Conservation (phyloP, 2,329 filamentous ascomycete genomes). For the Neonectria coccinea region DNA sequence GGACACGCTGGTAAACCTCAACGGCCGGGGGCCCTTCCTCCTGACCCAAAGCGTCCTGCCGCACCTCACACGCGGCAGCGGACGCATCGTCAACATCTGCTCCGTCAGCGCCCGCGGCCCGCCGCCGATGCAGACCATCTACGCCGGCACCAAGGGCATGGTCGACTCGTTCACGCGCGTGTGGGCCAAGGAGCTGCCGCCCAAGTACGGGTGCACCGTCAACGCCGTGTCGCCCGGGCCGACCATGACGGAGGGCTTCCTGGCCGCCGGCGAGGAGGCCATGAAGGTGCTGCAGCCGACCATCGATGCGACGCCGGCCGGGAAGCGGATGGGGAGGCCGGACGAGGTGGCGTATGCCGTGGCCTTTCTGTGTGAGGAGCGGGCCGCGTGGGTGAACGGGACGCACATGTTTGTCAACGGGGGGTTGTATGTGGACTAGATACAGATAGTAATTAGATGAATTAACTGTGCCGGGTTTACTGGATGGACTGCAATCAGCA, state of each 20-base stretch:
- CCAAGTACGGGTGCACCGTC: conserved; percentile 31
- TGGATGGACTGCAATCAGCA: not conserved
- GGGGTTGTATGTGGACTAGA: conserved; percentile 32
- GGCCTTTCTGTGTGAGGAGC: conserved; percentile 57
- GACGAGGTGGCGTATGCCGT: conserved; percentile 62
- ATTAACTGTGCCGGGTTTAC: not conserved
- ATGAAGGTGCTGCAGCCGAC: conserved; percentile 56
- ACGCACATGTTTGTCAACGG: conserved; percentile 47
- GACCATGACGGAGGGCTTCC: conserved; percentile 55
- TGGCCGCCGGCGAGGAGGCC: conserved; percentile 34
- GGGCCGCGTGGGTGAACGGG: conserved; percentile 62
- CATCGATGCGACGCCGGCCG: conserved; percentile 58
- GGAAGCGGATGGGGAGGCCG: conserved; percentile 54
- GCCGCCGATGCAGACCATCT: conserved; percentile 56
- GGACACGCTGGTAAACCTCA: conserved; percentile 56
- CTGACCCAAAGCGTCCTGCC: conserved; percentile 53
- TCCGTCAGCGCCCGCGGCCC: conserved; percentile 50
- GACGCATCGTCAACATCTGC: conserved; percentile 58
- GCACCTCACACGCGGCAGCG: conserved; percentile 50
- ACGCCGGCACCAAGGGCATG: conserved; percentile 63
- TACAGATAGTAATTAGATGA: not conserved
- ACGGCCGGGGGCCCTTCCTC: conserved; percentile 56
- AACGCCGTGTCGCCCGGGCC: conserved; percentile 30
- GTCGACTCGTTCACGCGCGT: conserved; percentile 59
- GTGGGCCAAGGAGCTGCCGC: conserved; percentile 54